These are phyloP conservation scores for Protomyces inouyei DNA, from an alignment of 1,139 yeast genomes.

Conservation along the genomic window DNA sequence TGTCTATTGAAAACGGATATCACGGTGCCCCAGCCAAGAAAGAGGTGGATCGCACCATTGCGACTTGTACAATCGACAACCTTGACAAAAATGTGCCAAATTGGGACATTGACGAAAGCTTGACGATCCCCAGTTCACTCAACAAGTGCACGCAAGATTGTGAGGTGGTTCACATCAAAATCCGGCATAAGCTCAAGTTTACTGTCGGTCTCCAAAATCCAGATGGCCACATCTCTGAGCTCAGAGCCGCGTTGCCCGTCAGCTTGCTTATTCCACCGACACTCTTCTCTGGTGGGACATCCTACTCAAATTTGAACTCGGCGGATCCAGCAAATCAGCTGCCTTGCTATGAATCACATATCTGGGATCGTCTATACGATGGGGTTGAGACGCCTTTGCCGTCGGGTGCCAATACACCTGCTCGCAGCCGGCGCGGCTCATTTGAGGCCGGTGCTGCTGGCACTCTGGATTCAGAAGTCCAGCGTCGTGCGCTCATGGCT, in stretches of 20 bases:
- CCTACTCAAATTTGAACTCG: slow-evolving; percentile 27
- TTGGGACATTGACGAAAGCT: slow-evolving; percentile 65
- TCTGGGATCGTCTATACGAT: slow-evolving; percentile 78
- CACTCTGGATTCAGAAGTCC: slow-evolving; percentile 12
- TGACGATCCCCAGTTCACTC: slow-evolving; percentile 66
- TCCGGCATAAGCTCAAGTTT: slow-evolving; percentile 65
- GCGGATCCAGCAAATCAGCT: slow-evolving; percentile 59
- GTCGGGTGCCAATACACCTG: slow-evolving; percentile 53
- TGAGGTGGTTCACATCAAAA: slow-evolving; percentile 56
- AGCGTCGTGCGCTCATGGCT: slow-evolving; percentile 22
- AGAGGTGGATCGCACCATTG: slow-evolving; percentile 42
- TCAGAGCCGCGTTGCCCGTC: slow-evolving; percentile 69
- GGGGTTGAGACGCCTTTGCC: slow-evolving; percentile 59
- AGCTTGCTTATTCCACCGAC: slow-evolving; percentile 72
- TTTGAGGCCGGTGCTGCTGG: slow-evolving; percentile 31
- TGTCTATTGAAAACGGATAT: slow-evolving; percentile 53
- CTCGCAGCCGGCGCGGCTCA: slow-evolving; percentile 37
- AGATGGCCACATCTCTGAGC: slow-evolving; percentile 71
- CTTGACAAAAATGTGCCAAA: slow-evolving; percentile 49
- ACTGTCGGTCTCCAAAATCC: slow-evolving; percentile 62
- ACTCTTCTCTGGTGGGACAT: slow-evolving; percentile 47
- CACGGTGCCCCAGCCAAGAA: slow-evolving; percentile 34
- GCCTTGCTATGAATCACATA: slow-evolving; percentile 78
- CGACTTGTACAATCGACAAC: slow-evolving; percentile 38
- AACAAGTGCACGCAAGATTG: slow-evolving; percentile 82